phyloP scores from a whole-genome alignment of 495 filamentous ascomycete species.

The Penicillium ochrochloron region DNA sequence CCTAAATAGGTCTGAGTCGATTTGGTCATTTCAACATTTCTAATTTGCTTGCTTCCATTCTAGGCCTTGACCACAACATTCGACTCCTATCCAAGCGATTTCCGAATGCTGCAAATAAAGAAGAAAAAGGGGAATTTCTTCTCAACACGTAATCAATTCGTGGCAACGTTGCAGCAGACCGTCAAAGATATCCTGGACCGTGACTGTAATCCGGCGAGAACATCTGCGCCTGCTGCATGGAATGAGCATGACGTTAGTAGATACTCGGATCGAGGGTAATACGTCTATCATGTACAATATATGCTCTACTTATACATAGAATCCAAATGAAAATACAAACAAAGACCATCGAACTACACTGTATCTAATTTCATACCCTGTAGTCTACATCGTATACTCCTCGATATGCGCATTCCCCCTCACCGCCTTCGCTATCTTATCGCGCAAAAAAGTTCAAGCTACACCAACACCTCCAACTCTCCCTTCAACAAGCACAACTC shows the following conservation, averaged over 20 bases:
- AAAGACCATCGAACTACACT: neutral
- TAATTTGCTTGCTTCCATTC: neutral
- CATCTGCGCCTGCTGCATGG: constrained; percentile 2
- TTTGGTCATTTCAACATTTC: neutral
- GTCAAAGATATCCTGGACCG: constrained; percentile 13
- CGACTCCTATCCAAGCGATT: constrained; percentile 1
- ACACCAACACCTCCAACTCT: neutral
- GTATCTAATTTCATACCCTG: neutral
- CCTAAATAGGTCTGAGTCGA: no score
- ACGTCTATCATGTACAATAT: neutral
- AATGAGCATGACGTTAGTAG: constrained; percentile 11
- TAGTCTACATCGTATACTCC: neutral
- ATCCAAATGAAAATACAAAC: neutral
- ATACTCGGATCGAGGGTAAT: neutral
- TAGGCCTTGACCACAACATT: constrained; percentile 8
- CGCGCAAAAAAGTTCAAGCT: constrained; percentile 20
- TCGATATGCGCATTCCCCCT: neutral
- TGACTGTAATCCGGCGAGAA: neutral
- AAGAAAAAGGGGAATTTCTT: constrained; percentile 5
- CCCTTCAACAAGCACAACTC: neutral
- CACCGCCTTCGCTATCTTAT: constrained; percentile 26
- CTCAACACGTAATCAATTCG: neutral
- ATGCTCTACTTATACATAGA: neutral
- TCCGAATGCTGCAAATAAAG: neutral
- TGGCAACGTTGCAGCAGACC: neutral